Base-by-base conservation (phyloP, 1,284 basidiomycete species). In the Cryptococcus sp. region DNA sequence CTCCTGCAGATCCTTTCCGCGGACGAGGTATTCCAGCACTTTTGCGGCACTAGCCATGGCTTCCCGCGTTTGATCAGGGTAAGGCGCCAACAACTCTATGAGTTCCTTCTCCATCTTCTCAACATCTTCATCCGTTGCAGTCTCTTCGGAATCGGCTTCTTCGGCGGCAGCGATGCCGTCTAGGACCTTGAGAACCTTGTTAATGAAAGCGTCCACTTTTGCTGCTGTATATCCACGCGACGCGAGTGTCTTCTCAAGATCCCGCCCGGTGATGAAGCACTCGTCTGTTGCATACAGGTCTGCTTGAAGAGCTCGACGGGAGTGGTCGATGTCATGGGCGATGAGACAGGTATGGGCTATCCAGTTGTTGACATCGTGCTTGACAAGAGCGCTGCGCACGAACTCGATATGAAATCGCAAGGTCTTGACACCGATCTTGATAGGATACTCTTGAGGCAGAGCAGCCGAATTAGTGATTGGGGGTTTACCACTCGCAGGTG, bases 341-440 rank as follows among this genome's bases (percentile, higher is more conserved):
- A 77, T 71, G n/a, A 76, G 61, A 55, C 73, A 76, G n/a, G 71
- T 66, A 57, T 77, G 75, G 22, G 71, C 72, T 47, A 77, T 74
- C 75, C 75, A 77, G 55, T 77, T 74, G 52, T 56, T 59, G 27
- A 52, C 39, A 27, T 74, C 73, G 51, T 73, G 70, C 54, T 74
- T 74, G 55, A 61, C 53, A 27, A 76, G 69, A 2, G 67, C 65
- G 23, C 65, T 64, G 4, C 63, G 62, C 19, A 75, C 68, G 11
- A 76, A 62, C 39, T 61, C 54, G 46, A 75, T 64, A 51, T 70
- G 72, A 8, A 64, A 57, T 19, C 58, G 61, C 2, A 76, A 60
- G 3, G 75, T 74, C 50, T 68, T 68, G 48, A 61, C 52, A 23
- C 73, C 64, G 15, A 73, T 54, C 30, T 60, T 66, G 58, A 73